Evolutionary conservation across 805 yeast genomes (phyloP).

Genomic region (Nakazawaea pomicola): DNA sequence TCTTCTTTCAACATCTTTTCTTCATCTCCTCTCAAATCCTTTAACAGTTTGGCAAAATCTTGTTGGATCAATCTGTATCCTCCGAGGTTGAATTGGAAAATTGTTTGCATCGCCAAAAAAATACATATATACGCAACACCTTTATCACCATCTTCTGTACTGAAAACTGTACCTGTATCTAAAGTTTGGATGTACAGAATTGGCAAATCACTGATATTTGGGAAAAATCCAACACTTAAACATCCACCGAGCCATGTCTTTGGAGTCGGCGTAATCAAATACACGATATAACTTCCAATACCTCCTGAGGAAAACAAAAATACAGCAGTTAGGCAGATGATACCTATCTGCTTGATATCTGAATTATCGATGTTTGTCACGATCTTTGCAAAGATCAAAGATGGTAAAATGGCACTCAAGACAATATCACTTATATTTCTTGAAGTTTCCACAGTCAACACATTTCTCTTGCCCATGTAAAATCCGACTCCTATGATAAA

Average conservation of each 20-base stretch:
- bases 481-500: slow-evolving; percentile 66
- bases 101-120: slow-evolving; percentile 62
- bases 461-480: slow-evolving; percentile 54
- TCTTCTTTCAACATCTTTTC: too few species aligned
- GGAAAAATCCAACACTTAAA: slow-evolving; percentile 66
- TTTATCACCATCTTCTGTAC: slow-evolving; percentile 53
- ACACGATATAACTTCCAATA: slow-evolving; percentile 32
- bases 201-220: slow-evolving; percentile 79
- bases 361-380: slow-evolving; percentile 60
- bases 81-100: slow-evolving; percentile 72
- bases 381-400: slow-evolving; percentile 69
- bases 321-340: slow-evolving; percentile 45
- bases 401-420: slow-evolving; percentile 66
- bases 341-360: slow-evolving; percentile 69
- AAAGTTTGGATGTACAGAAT: slow-evolving; percentile 77
- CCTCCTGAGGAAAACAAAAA: slow-evolving; percentile 43
- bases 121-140: slow-evolving; percentile 86
- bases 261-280: slow-evolving; percentile 55
- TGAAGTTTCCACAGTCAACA: slow-evolving; percentile 61
- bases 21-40: slow-evolving; percentile 19
- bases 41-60: slow-evolving; percentile 47
- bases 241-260: slow-evolving; percentile 74
- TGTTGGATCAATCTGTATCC: slow-evolving; percentile 62
- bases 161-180: slow-evolving; percentile 56
- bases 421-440: slow-evolving; percentile 66